These are phyloP conservation scores for Pseudogymnoascus sp. DNA, from an alignment of 2,329 filamentous ascomycete species.

Conservation along the genomic window DNA sequence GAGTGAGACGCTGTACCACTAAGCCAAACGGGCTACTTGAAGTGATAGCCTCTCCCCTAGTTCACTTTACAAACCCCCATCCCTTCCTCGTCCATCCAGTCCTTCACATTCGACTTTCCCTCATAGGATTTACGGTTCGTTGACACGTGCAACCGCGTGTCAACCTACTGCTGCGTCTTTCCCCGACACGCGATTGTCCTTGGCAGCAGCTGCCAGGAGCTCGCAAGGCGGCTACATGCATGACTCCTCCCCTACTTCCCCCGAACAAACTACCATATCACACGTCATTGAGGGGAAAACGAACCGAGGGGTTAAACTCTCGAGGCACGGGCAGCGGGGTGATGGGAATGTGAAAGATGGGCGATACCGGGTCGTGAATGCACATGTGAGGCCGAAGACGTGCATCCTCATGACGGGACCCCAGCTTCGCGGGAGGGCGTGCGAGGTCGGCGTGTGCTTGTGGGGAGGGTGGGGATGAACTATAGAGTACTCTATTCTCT, in stretches of 20 bases:
- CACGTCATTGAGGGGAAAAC: background rate
- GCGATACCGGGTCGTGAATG: background rate
- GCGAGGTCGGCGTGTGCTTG: background rate
- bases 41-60: background rate
- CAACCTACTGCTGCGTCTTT: background rate
- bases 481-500: background rate
- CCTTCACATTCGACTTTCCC: background rate
- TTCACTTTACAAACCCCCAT: background rate
- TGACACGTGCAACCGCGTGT: background rate
- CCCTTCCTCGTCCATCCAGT: background rate
- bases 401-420: background rate
- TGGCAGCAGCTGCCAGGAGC: background rate
- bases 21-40: slow-evolving; percentile 13
- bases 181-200: background rate
- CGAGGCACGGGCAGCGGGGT: background rate
- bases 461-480: background rate
- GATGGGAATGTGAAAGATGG: background rate
- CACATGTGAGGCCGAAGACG: background rate
- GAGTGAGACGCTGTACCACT: slow-evolving; percentile 16
- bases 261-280: background rate
- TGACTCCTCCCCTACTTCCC: background rate
- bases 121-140: background rate
- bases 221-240: background rate
- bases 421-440: background rate
- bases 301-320: background rate